Percentiles rank a stretch among this genome's conserved stretches.
Conservation (phyloP, 345 rosid species). For the Sonneratia caseolaris region DNA sequence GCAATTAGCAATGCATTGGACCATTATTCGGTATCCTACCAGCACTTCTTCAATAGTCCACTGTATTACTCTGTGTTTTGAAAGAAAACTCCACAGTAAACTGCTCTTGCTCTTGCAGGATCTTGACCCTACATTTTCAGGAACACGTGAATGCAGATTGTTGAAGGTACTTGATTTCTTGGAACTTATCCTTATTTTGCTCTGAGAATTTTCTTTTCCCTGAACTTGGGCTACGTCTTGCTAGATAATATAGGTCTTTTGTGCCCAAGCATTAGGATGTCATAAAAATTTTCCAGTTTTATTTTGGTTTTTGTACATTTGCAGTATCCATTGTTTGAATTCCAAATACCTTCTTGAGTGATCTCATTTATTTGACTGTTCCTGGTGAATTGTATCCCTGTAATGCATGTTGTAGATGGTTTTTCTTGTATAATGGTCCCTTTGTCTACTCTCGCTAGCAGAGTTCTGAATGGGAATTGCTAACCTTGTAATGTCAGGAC, state of each 20-base stretch:
- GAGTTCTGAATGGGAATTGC: background rate
- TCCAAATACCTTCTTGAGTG: background rate
- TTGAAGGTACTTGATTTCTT: slow-evolving; percentile 32
- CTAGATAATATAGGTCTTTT: background rate
- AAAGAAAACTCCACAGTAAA: background rate
- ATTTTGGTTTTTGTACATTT: background rate
- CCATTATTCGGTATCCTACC: slow-evolving; percentile 60
- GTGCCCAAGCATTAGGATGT: background rate
- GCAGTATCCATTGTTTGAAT: background rate
- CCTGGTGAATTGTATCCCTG: background rate
- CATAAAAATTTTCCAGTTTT: background rate
- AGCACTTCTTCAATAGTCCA: slow-evolving; percentile 8
- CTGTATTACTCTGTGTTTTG: background rate
- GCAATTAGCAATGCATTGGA: slow-evolving; percentile 85
- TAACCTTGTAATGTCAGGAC: slow-evolving; percentile 34
- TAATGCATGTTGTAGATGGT: background rate
- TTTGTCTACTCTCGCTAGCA: background rate
- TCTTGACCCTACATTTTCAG: slow-evolving; percentile 89
- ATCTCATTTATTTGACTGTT: background rate
- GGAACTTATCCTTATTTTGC: slow-evolving; percentile 4
- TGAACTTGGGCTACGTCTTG: background rate
- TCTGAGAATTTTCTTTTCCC: background rate
- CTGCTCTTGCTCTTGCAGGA: slow-evolving; percentile 45
- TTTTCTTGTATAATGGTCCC: background rate
- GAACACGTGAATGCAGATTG: slow-evolving; percentile 79